These are phyloP conservation scores for Stagonosporopsis cucurbitacearum DNA, from an alignment of 2,329 filamentous ascomycete genomes.

Conservation along the genomic window DNA sequence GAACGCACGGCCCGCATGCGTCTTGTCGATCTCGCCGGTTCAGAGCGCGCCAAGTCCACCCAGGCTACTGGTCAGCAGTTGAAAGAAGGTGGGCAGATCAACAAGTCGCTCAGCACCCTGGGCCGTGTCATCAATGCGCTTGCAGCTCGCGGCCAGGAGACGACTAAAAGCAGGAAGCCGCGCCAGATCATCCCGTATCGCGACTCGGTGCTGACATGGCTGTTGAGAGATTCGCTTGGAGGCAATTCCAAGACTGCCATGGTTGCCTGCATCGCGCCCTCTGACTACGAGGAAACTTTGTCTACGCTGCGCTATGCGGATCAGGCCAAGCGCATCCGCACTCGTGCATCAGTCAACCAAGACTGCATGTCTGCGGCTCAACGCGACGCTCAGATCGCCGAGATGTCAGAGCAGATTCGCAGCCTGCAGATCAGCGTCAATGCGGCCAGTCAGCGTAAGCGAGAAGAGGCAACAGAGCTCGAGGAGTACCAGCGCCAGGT, in stretches of 20 bases:
- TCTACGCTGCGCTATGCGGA: slow-evolving; percentile 96
- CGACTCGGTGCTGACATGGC: slow-evolving; percentile 83
- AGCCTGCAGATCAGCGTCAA: slow-evolving; percentile 77
- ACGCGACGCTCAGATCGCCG: slow-evolving; percentile 88
- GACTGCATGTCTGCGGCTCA: slow-evolving; percentile 91
- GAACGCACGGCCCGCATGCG: slow-evolving; percentile 93
- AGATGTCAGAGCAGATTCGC: slow-evolving; percentile 96
- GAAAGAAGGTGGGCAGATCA: slow-evolving; percentile 96
- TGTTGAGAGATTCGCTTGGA: slow-evolving; percentile 92
- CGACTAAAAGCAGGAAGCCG: slow-evolving; percentile 48
- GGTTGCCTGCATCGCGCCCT: slow-evolving; percentile 96
- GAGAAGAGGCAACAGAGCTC: slow-evolving; percentile 82
- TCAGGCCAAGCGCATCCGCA: slow-evolving; percentile 96
- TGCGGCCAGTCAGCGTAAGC: slow-evolving; percentile 67
- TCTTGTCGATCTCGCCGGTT: slow-evolving; percentile 92
- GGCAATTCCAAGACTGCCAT: slow-evolving; percentile 99
- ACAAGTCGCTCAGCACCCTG: slow-evolving; percentile 95
- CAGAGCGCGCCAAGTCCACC: slow-evolving; percentile 91
- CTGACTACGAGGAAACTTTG: slow-evolving; percentile 96
- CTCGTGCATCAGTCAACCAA: slow-evolving; percentile 92
- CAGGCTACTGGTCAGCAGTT: slow-evolving; percentile 91
- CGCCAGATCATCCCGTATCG: slow-evolving; percentile 85
- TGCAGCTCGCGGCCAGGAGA: slow-evolving; percentile 65
- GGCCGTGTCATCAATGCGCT: slow-evolving; percentile 95
- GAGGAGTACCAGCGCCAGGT: slow-evolving; percentile 96